phyloP scores from a whole-genome alignment of 1,284 basidiomycete species.

The Ustilago xerochloae region DNA sequence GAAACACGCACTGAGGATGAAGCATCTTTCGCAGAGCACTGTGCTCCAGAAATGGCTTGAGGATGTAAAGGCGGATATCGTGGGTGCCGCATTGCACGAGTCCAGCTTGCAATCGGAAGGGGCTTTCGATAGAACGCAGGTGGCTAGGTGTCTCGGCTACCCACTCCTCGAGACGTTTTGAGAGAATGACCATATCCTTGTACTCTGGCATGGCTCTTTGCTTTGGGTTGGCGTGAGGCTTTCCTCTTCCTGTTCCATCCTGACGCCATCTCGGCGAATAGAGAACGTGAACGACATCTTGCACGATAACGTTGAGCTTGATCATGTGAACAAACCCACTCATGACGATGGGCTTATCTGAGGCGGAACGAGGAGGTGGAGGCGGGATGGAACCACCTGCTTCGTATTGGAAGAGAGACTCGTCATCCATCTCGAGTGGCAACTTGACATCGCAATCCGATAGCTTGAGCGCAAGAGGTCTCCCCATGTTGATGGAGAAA shows the following conservation, averaged over 20 bases:
- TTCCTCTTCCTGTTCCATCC: slow-evolving; percentile 22
- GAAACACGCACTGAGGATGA: slow-evolving; percentile 54
- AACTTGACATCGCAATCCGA: slow-evolving; percentile 55
- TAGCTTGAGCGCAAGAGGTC: slow-evolving; percentile 54
- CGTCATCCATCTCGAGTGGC: slow-evolving; percentile 50
- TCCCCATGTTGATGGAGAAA: slow-evolving; percentile 61
- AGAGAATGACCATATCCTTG: slow-evolving; percentile 57
- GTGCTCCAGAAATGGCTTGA: slow-evolving; percentile 60
- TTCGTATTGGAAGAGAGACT: slow-evolving; percentile 39
- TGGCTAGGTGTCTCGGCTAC: slow-evolving; percentile 46
- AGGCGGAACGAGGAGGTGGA: slow-evolving; percentile 4
- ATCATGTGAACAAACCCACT: slow-evolving; percentile 59
- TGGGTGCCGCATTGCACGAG: slow-evolving; percentile 53
- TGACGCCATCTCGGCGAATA: slow-evolving; percentile 47
- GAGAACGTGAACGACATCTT: slow-evolving; percentile 54
- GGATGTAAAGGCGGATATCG: slow-evolving; percentile 60
- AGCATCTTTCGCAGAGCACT: slow-evolving; percentile 55
- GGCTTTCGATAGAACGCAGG: slow-evolving; percentile 41
- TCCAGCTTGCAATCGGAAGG: slow-evolving; percentile 50
- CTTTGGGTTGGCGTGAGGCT: slow-evolving; percentile 13
- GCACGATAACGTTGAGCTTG: slow-evolving; percentile 56
- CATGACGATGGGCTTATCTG: slow-evolving; percentile 43
- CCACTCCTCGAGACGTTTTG: slow-evolving; percentile 58
- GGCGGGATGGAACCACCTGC: slow-evolving; percentile 27
- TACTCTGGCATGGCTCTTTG: slow-evolving; percentile 46